Percentiles rank a stretch among this genome's conserved stretches.
These are phyloP conservation scores for Suillus placidus DNA, from an alignment of 768 basidiomycete species.

Conservation along the genomic window DNA sequence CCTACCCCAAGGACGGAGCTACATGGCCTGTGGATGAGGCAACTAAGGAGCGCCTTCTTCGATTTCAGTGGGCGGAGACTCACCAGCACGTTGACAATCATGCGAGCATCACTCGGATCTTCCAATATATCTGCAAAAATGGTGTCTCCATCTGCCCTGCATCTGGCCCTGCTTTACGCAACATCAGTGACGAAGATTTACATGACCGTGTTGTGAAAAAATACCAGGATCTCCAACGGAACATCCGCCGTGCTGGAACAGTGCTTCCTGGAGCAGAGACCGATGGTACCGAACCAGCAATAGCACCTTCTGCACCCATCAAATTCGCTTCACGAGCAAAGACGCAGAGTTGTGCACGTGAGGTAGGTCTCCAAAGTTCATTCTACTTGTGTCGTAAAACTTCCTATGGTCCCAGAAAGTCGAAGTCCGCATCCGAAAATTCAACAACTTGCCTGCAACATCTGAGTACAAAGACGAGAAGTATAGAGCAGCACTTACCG, in stretches of 20 bases:
- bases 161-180: neutral
- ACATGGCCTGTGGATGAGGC: too few relatives aligned
- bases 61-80: neutral
- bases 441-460: neutral
- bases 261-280: neutral
- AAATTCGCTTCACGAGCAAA: neutral
- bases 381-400: neutral
- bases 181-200: neutral
- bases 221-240: neutral
- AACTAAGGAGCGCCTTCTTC: neutral
- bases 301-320: neutral
- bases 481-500: neutral
- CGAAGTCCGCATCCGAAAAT: neutral
- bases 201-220: neutral
- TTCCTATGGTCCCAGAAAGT: neutral
- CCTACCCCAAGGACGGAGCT: too few relatives aligned
- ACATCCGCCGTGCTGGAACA: neutral
- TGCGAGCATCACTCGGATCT: neutral
- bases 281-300: neutral
- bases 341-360: neutral
- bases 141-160: neutral
- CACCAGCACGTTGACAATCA: neutral
- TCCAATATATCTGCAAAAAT: neutral
- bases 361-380: neutral
- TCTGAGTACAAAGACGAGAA: neutral